Percentiles rank a stretch among this genome's conserved stretches.
These are phyloP conservation scores for Paramecium sonneborni DNA, from an alignment of 73 alveolate genomes.

Conservation along the genomic window DNA sequence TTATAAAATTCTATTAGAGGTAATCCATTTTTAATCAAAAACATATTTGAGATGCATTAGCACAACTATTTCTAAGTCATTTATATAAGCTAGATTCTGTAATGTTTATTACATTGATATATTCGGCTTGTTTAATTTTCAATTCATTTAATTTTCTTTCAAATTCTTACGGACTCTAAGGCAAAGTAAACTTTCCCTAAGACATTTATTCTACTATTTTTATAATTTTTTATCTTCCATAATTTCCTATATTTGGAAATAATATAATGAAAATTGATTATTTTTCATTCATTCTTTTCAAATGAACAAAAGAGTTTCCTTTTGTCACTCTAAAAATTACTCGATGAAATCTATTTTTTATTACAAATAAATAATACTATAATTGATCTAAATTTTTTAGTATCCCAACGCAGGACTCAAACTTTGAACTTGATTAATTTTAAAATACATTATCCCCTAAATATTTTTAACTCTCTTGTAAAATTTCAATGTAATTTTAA, in stretches of 20 bases:
- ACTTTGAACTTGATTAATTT: neutral
- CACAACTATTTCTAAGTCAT: slow-evolving; percentile 18
- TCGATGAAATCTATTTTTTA: slow-evolving; percentile 35
- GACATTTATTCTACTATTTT: neutral
- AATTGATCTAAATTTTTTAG: slow-evolving; percentile 17
- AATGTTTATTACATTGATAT: neutral
- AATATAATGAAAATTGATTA: neutral
- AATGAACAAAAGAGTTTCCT: slow-evolving; percentile 43
- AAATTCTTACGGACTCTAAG: neutral
- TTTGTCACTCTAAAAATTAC: slow-evolving; percentile 46
- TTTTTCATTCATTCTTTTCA: neutral
- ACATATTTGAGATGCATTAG: neutral
- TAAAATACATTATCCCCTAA: neutral
- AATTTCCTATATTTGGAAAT: neutral
- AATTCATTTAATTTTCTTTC: slow-evolving; percentile 1
- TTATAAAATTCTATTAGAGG: neutral
- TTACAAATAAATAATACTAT: neutral
- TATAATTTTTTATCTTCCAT: neutral
- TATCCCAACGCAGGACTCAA: slow-evolving; percentile 44
- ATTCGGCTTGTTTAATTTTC: neutral
- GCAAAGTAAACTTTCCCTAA: neutral
- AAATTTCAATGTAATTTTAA: neutral
- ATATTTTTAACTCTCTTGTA: neutral
- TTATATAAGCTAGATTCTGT: neutral
- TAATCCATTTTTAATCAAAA: neutral